Evolutionary conservation across 2,329 filamentous ascomycete species (phyloP).

Genomic region (Stemphylium vesicarium): DNA sequence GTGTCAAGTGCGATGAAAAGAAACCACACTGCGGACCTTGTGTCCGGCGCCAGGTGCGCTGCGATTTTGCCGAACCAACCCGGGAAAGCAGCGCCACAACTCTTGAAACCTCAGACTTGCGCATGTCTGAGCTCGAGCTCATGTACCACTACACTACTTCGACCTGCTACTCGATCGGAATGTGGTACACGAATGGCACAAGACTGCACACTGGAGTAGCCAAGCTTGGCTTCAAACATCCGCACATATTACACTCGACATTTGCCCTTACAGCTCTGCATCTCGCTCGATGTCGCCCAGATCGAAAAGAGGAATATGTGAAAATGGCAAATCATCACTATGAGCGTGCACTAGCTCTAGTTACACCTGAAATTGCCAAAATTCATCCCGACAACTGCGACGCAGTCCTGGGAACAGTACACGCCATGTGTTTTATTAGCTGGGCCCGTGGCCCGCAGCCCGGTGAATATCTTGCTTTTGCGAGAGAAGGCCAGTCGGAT

Average conservation of each 20-base stretch:
- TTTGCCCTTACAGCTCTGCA: conserved; percentile 36
- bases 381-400: conserved; percentile 30
- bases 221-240: conserved; percentile 26
- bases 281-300: conserved; percentile 29
- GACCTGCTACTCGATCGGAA: conserved; percentile 30
- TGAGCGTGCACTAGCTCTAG: conserved; percentile 23
- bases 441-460: conserved; percentile 35
- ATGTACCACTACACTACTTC: conserved; percentile 37
- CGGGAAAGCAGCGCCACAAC: background rate
- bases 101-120: background rate
- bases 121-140: conserved; percentile 32
- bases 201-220: conserved; percentile 26
- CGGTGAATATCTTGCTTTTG: conserved; percentile 40
- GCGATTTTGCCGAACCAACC: conserved; percentile 23
- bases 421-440: conserved; percentile 33
- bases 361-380: conserved; percentile 30
- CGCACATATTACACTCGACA: conserved; percentile 30
- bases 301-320: conserved; percentile 23
- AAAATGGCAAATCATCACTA: conserved; percentile 31
- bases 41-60: conserved; percentile 27
- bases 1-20: conserved; percentile 35
- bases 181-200: conserved; percentile 18
- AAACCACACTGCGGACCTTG: conserved; percentile 37
- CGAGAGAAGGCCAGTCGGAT: conserved; percentile 30
- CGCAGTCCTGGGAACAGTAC: conserved; percentile 31